Percentiles rank a stretch among this genome's conserved stretches.
These are phyloP conservation scores for Eutrema yunnanense DNA, from an alignment of 345 rosid species.

Conservation along the genomic window DNA sequence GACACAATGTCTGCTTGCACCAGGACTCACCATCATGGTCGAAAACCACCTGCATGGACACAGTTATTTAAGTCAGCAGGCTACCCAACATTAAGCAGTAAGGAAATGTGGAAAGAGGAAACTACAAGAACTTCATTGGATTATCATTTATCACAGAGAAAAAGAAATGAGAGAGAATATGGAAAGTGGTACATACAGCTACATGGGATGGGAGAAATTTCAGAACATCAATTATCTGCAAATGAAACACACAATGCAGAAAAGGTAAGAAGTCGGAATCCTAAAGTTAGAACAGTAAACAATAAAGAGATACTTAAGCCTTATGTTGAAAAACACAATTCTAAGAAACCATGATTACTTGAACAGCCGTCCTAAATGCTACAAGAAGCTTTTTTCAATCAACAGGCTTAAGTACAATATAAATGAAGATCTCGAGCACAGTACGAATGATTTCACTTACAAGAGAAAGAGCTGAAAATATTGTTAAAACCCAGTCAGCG, in stretches of 20 bases:
- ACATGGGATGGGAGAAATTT: conserved; percentile 82
- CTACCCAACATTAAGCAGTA: neutral
- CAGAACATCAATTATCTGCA: conserved; percentile 91
- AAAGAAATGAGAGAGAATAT: neutral
- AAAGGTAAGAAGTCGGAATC: neutral
- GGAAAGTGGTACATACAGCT: conserved; percentile 51
- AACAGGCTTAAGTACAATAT: neutral
- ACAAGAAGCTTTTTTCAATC: neutral
- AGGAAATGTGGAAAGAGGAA: neutral
- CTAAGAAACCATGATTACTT: neutral
- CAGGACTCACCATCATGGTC: conserved; percentile 90
- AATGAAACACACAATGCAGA: neutral
- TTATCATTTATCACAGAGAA: neutral
- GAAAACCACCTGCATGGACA: conserved; percentile 80
- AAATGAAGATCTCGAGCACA: neutral
- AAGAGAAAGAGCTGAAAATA: conserved; percentile 79
- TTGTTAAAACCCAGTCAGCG: conserved; percentile 95
- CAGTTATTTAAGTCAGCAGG: neutral
- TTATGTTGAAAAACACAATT: neutral
- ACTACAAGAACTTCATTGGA: neutral
- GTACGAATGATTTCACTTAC: conserved; percentile 41
- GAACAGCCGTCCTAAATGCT: conserved; percentile 4
- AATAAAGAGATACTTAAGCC: neutral
- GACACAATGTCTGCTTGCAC: neutral
- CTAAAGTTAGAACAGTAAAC: neutral